Conservation (phyloP, 495 filamentous ascomycete genomes). For the Penicillium ochrochloron region DNA sequence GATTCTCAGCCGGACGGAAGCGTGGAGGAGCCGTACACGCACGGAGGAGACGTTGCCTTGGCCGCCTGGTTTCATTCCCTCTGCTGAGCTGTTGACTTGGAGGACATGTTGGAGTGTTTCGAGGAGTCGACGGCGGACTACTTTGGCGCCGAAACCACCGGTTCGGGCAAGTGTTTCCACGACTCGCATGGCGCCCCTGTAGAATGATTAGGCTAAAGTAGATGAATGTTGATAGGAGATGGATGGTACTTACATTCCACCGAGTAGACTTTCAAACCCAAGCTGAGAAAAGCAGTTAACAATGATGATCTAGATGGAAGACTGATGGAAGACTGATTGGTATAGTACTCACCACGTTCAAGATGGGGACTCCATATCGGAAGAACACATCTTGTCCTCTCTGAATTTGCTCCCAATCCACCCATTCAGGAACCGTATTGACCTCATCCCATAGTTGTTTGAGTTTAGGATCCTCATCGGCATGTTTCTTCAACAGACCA, state of each 20-base stretch:
- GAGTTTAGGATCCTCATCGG: conserved; percentile 59
- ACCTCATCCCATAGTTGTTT: conserved; percentile 67
- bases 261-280: conserved; percentile 46
- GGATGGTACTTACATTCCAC: conserved; percentile 38
- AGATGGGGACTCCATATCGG: conserved; percentile 70
- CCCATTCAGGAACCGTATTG: conserved; percentile 75
- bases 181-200: conserved; percentile 58
- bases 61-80: conserved; percentile 70
- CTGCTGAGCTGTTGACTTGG: conserved; percentile 66
- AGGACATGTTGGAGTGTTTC: conserved; percentile 80
- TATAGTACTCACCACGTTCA: conserved; percentile 47
- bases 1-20: conserved; percentile 69
- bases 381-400: conserved; percentile 66
- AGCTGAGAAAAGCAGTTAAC: conserved; percentile 27
- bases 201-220: conserved; percentile 13
- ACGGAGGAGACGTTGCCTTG: conserved; percentile 69
- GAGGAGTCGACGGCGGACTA: conserved; percentile 69
- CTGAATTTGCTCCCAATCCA: conserved; percentile 79
- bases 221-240: neutral
- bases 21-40: conserved; percentile 76
- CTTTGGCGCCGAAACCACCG: conserved; percentile 74
- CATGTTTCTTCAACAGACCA: conserved; percentile 61
- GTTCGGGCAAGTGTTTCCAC: conserved; percentile 79
- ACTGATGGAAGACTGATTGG: neutral
- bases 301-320: neutral